phyloP scores from a whole-genome alignment of 2,329 filamentous ascomycete genomes.

The Monilinia vaccinii-corymbosi region DNA sequence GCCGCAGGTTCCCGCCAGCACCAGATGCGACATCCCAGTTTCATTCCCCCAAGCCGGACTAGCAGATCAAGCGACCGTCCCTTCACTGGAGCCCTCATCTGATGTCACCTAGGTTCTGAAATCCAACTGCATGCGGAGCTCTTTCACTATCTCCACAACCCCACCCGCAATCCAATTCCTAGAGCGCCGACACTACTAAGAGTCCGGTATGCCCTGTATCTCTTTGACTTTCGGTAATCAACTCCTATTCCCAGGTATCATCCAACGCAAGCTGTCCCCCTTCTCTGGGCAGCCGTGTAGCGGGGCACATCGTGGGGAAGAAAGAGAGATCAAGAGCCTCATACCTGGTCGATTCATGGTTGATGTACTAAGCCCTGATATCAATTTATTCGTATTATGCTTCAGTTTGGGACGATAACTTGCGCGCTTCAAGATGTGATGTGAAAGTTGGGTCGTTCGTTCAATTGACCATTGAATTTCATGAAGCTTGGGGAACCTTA shows the following conservation, averaged over 20 bases:
- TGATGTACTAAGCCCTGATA: neutral
- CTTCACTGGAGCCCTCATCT: neutral
- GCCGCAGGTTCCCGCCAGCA: neutral
- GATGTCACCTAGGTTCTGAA: neutral
- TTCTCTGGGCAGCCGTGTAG: constrained; percentile 13
- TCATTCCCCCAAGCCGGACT: neutral
- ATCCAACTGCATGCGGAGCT: neutral
- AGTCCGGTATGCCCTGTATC: neutral
- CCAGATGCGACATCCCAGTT: neutral
- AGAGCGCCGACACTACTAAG: neutral
- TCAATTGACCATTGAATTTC: constrained; percentile 7
- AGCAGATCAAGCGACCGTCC: neutral
- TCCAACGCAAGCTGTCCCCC: constrained; percentile 4
- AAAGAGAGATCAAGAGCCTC: constrained; percentile 18
- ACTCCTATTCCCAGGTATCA: neutral
- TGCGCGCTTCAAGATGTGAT: constrained; percentile 1
- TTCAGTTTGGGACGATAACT: neutral
- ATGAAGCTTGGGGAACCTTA: constrained; percentile 10
- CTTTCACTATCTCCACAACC: neutral
- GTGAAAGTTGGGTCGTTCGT: neutral
- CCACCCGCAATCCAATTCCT: neutral
- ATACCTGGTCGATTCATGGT: constrained; percentile 31
- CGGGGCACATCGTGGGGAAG: constrained; percentile 23
- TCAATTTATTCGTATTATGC: neutral
- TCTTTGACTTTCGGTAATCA: neutral